Conservation (phyloP, 2,329 filamentous ascomycete genomes). For the Fusarium sp. region DNA sequence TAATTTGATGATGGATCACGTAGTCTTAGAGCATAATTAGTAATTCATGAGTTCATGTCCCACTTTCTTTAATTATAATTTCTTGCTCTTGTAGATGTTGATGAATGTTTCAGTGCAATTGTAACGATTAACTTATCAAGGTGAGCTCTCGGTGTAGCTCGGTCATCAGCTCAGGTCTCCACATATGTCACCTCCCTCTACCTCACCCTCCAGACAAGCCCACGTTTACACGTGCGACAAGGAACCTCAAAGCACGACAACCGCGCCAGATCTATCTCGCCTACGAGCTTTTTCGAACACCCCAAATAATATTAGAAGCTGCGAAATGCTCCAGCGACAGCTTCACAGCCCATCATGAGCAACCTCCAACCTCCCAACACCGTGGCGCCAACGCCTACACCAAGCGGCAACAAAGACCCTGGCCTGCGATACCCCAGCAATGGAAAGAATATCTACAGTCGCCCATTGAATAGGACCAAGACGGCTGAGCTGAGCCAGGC, state of each 20-base stretch:
- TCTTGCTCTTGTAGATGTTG: not conserved
- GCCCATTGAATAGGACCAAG: constrained; percentile 89
- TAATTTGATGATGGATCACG: not conserved
- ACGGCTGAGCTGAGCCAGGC: constrained; percentile 90
- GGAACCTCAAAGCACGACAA: constrained; percentile 1
- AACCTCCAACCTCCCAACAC: constrained; percentile 56
- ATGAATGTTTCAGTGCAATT: not conserved
- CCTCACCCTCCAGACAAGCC: constrained; percentile 22
- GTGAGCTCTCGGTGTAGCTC: constrained; percentile 35
- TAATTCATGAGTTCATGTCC: not conserved
- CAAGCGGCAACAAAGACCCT: constrained; percentile 55
- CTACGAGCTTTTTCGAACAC: not conserved
- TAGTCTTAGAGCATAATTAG: not conserved
- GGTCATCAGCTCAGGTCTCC: constrained; percentile 39
- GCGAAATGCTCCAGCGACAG: constrained; percentile 34
- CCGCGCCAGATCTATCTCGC: not conserved
- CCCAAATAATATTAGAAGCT: not conserved
- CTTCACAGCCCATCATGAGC: constrained; percentile 53
- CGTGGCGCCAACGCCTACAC: constrained; percentile 50
- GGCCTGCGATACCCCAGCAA: constrained; percentile 89
- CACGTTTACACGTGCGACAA: constrained; percentile 36
- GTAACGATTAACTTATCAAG: not conserved
- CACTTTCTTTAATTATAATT: not conserved
- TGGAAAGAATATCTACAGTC: constrained; percentile 98
- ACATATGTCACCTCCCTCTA: constrained; percentile 27